A percentile compares a stretch with the other conserved stretches of the same genome.
Conservation (phyloP, 345 rosid species). For the Turnera subulata region DNA sequence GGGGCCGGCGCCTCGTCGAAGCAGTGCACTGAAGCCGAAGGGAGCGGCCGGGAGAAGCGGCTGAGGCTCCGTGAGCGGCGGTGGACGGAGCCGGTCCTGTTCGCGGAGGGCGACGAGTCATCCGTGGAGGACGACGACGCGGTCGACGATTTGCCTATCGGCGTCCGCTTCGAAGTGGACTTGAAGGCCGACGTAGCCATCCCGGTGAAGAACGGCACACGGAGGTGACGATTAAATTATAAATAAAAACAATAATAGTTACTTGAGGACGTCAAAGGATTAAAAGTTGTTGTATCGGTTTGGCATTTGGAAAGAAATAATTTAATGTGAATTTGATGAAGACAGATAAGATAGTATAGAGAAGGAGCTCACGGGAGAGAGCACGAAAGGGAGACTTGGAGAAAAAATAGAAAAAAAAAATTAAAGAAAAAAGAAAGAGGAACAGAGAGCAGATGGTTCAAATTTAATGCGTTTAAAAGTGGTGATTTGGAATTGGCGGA, state of each 20-base stretch:
- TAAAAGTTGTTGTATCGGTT: no score
- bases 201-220: background rate
- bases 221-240: no score
- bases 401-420: background rate
- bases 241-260: no score
- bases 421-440: no score
- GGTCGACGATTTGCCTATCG: conserved; percentile 40
- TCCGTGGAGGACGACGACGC: conserved; percentile 23
- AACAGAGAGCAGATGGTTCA: no score
- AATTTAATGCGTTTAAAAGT: background rate
- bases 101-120: conserved; percentile 43
- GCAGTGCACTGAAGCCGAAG: conserved; percentile 27
- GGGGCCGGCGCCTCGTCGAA: conserved; percentile 41
- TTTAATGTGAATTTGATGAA: no score
- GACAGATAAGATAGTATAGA: no score
- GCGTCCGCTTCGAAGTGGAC: conserved; percentile 50
- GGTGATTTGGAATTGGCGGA: conserved; percentile 13
- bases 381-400: background rate
- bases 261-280: no score
- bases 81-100: conserved; percentile 32
- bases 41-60: conserved; percentile 59
- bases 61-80: conserved; percentile 85
- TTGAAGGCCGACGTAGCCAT: conserved; percentile 87
- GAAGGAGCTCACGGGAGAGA: no score
- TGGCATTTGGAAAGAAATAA: no score